These are phyloP conservation scores for Sarocladium oryzae DNA, from an alignment of 2,329 filamentous ascomycete genomes.

Conservation along the genomic window DNA sequence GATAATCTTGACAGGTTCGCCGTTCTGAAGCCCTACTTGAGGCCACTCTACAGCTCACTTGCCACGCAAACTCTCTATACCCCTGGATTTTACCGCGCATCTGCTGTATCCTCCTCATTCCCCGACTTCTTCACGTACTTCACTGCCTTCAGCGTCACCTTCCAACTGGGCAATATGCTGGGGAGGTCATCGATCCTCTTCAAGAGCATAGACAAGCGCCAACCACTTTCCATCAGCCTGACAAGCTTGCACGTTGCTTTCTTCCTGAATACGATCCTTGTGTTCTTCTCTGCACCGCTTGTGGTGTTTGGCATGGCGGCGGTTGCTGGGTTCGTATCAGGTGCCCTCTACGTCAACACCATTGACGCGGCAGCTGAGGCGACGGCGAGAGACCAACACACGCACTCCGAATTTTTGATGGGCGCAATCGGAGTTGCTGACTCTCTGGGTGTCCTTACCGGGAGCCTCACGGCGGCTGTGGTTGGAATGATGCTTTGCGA, in stretches of 20 bases:
- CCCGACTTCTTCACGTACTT: constrained; percentile 21
- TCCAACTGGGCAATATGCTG: constrained; percentile 23
- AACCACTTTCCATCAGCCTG: constrained; percentile 9
- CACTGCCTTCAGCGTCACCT: constrained; percentile 21
- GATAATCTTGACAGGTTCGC: constrained; percentile 13
- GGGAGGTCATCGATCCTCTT: constrained; percentile 18
- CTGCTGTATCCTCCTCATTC: constrained; percentile 18
- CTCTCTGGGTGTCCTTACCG: constrained; percentile 20
- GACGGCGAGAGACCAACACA: constrained; percentile 9
- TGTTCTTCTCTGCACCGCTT: constrained; percentile 17
- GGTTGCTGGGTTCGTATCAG: constrained; percentile 20
- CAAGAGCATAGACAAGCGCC: constrained; percentile 12
- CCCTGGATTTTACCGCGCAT: constrained; percentile 22
- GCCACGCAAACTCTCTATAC: constrained; percentile 18
- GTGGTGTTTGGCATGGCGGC: constrained; percentile 21
- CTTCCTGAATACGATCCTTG: constrained; percentile 16
- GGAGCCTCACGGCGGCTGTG: constrained; percentile 19
- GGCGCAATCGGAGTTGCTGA: constrained; percentile 23
- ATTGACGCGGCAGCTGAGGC: constrained; percentile 17
- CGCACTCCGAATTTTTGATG: constrained; percentile 22
- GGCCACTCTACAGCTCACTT: constrained; percentile 20
- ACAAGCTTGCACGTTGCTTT: constrained; percentile 10
- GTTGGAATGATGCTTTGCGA: constrained; percentile 20
- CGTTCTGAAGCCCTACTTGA: constrained; percentile 19
- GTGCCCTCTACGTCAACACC: constrained; percentile 22